A percentile compares a stretch with the other conserved stretches of the same genome.
Evolutionary conservation across 2,329 filamentous ascomycete genomes (phyloP).

Genomic region (Aspergillus sp.): DNA sequence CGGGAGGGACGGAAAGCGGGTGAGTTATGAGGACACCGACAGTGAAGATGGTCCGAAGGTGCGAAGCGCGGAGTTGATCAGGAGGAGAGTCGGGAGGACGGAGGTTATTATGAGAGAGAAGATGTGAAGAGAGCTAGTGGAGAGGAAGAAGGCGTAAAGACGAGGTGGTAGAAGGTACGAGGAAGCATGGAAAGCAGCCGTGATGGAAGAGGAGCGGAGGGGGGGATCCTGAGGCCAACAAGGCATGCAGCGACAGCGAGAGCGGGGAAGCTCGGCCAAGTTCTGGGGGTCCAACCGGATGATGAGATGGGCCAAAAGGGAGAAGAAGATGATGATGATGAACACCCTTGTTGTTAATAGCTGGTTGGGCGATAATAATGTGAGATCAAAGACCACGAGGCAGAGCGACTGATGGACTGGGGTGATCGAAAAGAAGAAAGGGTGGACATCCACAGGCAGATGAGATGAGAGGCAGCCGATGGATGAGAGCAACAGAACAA

Average conservation of each 20-base stretch:
- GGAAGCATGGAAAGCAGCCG: not conserved
- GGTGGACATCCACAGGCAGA: not conserved
- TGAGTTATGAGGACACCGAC: constrained; percentile 8
- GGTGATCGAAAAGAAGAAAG: not conserved
- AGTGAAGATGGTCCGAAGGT: not conserved
- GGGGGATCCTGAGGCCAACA: constrained; percentile 13
- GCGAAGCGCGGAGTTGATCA: not conserved
- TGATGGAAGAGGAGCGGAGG: constrained; percentile 1
- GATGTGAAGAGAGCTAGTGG: not conserved
- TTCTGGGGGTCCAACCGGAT: not conserved
- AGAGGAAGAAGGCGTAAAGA: not conserved
- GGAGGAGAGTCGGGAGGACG: not conserved
- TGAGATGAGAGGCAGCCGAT: not conserved
- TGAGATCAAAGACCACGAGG: not conserved
- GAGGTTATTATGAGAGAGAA: not conserved
- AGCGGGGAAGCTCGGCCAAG: constrained; percentile 19
- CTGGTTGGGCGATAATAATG: not conserved
- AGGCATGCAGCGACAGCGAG: constrained; percentile 12
- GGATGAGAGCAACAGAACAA: not conserved
- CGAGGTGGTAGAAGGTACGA: not conserved
- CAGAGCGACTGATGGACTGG: not conserved
- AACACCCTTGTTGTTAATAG: not conserved
- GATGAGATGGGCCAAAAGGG: not conserved
- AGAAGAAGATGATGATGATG: too few species aligned
- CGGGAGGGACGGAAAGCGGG: constrained; percentile 20